Evolutionary conservation across 805 yeast genomes (phyloP), one percentile per base, ranked within the genome.

Genomic region (Grigorovia transvaalensis): DNA sequence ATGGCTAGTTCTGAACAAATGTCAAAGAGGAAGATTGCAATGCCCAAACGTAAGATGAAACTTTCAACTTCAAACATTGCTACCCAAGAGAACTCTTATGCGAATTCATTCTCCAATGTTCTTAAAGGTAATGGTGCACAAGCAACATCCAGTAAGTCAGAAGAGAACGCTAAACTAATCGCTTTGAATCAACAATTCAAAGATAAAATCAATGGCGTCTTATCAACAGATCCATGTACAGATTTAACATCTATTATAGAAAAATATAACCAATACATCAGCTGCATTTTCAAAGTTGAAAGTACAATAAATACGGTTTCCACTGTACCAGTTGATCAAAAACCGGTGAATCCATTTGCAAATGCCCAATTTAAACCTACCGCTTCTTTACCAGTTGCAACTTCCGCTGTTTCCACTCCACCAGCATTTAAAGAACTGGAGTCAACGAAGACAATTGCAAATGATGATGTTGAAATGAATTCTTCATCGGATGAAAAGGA

Each of bases 11-110:
- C 77, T 2, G 80, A 74, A 5, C 81, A 79, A 6, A 66, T 88
- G 76, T 78, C 88, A 29, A 75, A 70, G 51, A 74, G 96, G 60
- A 84, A 81, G 70, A 85, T 87, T 52, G 76, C 86, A 29, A 73
- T 76, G 60, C 84, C 85, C 15, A 74, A 71, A 59, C 68, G 71
- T 23, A 75, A 75, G 62, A 57, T 69, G 54, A 63, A 63, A 6
- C 54, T 54, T 42, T 50, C 49, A 17, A 38, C 42, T 18, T 30
- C 17, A 11, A 19, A 40, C 30, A 41, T 51, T 46, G 29, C 52
- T 9, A 51, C 45, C 38, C 53, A 49, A 8, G 65, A 60, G 50
- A 47, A 59, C 1, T 40, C 54, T 5, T 47, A 48, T 46, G 58
- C 60, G 4, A 57, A 52, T 40, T 50, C 66, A 5, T 64, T 64